Conservation (phyloP, 257 asterid species). For the Dorcoceras hygrometricum region DNA sequence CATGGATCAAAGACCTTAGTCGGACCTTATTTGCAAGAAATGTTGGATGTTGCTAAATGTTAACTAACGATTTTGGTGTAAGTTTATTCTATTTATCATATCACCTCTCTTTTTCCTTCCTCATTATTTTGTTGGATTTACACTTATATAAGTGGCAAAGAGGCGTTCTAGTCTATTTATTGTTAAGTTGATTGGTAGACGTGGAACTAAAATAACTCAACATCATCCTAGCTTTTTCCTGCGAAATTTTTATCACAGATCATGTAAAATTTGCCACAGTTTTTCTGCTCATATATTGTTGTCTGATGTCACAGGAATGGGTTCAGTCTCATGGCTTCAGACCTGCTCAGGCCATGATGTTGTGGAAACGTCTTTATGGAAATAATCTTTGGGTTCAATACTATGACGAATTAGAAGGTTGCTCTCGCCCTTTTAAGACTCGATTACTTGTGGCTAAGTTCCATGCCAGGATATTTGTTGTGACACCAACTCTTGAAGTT, state of each 20-base stretch:
- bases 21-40: background rate
- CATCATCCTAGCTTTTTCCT: slow-evolving; percentile 8
- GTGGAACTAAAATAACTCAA: background rate
- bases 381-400: slow-evolving; percentile 70
- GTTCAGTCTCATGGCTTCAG: slow-evolving; percentile 77
- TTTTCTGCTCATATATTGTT: slow-evolving; percentile 22
- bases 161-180: background rate
- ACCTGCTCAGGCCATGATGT: slow-evolving; percentile 91
- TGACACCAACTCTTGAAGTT: slow-evolving; percentile 6
- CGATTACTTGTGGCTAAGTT: slow-evolving; percentile 5
- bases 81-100: slow-evolving; percentile 7
- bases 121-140: background rate
- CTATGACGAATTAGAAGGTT: slow-evolving; percentile 76
- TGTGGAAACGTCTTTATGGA: slow-evolving; percentile 88
- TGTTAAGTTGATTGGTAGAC: background rate
- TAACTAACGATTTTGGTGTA: background rate
- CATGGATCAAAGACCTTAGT: background rate
- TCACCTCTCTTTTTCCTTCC: background rate
- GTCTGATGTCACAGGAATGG: slow-evolving; percentile 63
- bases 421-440: slow-evolving; percentile 2
- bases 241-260: slow-evolving; percentile 1
- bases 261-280: background rate
- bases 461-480: slow-evolving; percentile 3
- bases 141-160: background rate
- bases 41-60: background rate